Percentiles rank a stretch among this genome's conserved stretches.
These are phyloP conservation scores for Solanum tarapatanum DNA, from an alignment of 257 asterid species.

Conservation along the genomic window DNA sequence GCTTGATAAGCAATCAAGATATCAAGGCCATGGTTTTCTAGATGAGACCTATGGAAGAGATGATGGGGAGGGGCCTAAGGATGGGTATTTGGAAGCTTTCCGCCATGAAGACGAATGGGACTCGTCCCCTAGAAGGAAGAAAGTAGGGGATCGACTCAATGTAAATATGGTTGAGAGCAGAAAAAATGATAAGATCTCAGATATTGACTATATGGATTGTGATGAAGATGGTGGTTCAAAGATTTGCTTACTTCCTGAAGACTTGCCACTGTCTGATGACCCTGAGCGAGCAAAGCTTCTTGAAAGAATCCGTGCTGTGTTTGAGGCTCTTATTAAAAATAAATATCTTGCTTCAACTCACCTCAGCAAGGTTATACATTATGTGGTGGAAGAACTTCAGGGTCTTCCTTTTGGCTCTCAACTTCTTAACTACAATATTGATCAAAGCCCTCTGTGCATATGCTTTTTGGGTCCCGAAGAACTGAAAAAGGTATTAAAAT, in stretches of 20 bases:
- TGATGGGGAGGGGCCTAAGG: conserved; percentile 40
- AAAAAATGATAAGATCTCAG: conserved; percentile 41
- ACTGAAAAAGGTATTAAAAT: conserved; percentile 66
- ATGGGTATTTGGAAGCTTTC: conserved; percentile 52
- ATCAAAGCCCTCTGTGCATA: conserved; percentile 69
- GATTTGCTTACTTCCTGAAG: conserved; percentile 30
- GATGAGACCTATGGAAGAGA: conserved; percentile 35
- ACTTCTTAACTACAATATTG: conserved; percentile 50
- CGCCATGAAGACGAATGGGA: conserved; percentile 50
- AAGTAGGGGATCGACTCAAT: conserved; percentile 26
- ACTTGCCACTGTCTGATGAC: conserved; percentile 82
- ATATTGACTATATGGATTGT: conserved; percentile 76
- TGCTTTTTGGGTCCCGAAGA: conserved; percentile 77
- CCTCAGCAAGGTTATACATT: conserved; percentile 71
- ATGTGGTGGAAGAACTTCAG: conserved; percentile 81
- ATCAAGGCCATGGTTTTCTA: conserved; percentile 28
- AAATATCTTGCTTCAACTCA: conserved; percentile 79
- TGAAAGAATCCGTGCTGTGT: conserved; percentile 52
- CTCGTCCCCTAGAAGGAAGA: conserved; percentile 43
- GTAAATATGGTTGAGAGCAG: conserved; percentile 24
- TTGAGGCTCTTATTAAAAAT: conserved; percentile 53
- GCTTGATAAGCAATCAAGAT: conserved; percentile 35
- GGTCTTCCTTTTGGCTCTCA: conserved; percentile 61
- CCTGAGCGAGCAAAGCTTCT: conserved; percentile 79
- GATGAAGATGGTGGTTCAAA: conserved; percentile 53